These are phyloP conservation scores for Globisporangium paroecandrum DNA, from an alignment of 352 stramenopile species.

Conservation along the genomic window DNA sequence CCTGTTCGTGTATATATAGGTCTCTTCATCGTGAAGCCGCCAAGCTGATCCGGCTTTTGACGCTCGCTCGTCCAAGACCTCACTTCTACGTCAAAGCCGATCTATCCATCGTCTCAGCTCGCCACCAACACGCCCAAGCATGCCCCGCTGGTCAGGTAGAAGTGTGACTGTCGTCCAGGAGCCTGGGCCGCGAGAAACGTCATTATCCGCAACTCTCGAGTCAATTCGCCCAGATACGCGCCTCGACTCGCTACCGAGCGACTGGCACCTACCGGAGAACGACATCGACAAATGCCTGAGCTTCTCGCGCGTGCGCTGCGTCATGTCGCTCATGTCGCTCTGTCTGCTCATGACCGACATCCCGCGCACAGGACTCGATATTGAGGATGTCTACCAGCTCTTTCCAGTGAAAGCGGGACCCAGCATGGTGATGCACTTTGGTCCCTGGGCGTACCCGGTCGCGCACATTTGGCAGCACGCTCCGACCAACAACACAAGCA, in stretches of 20 bases:
- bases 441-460: slow-evolving; percentile 44
- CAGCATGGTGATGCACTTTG: slow-evolving; percentile 30
- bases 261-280: slow-evolving; percentile 17
- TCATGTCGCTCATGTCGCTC: slow-evolving; percentile 37
- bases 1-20: not conserved
- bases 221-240: not conserved
- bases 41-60: not conserved
- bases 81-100: not conserved
- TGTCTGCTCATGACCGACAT: slow-evolving; percentile 48
- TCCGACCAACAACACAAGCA: not conserved
- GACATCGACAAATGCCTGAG: slow-evolving; percentile 27
- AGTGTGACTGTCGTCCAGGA: not conserved
- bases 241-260: slow-evolving; percentile 4
- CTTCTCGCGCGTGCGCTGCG: slow-evolving; percentile 28
- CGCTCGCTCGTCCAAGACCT: not conserved
- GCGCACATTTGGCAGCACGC: slow-evolving; percentile 25
- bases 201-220: not conserved
- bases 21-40: not conserved
- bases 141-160: not conserved
- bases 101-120: not conserved
- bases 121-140: not conserved
- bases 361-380: slow-evolving; percentile 39
- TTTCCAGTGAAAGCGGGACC: slow-evolving; percentile 26
- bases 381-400: slow-evolving; percentile 23
- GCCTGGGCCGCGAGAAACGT: not conserved